Conservation (phyloP, 1,284 basidiomycete genomes). For the Irpex sp. region DNA sequence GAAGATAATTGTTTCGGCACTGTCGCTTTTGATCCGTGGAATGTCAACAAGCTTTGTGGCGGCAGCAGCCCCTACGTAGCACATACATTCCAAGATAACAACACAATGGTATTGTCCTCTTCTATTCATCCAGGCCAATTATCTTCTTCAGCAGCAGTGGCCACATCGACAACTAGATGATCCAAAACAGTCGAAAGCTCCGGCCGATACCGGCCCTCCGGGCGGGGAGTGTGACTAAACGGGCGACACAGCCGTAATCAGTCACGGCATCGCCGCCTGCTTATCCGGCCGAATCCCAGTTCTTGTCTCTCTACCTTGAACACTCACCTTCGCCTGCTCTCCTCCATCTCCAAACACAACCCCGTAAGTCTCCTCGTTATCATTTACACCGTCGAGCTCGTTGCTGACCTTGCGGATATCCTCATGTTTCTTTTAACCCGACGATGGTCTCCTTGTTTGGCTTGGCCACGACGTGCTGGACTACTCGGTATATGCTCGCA, state of each 20-base stretch:
- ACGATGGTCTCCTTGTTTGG: not conserved
- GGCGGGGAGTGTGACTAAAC: constrained; percentile 1
- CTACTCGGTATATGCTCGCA: not conserved
- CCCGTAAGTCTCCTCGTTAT: not conserved
- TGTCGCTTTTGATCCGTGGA: no score
- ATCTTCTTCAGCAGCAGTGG: not conserved
- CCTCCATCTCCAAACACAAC: not conserved
- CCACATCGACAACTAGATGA: not conserved
- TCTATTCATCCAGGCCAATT: no score
- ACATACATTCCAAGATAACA: no score
- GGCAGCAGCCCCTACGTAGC: no score
- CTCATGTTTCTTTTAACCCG: not conserved
- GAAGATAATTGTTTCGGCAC: no score
- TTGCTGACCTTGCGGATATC: not conserved
- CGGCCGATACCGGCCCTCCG: not conserved
- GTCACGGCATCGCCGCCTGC: constrained; percentile 5
- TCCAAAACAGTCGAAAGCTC: no score
- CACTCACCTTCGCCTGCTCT: constrained; percentile 2
- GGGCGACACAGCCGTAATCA: constrained; percentile 8
- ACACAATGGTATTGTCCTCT: no score
- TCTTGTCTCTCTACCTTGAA: constrained; percentile 4
- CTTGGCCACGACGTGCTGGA: not conserved
- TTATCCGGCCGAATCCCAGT: constrained; percentile 2
- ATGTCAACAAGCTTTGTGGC: no score
- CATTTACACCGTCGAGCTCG: not conserved